Conservation (phyloP, 2,329 filamentous ascomycete genomes). For the Sordariomycetes sp. region DNA sequence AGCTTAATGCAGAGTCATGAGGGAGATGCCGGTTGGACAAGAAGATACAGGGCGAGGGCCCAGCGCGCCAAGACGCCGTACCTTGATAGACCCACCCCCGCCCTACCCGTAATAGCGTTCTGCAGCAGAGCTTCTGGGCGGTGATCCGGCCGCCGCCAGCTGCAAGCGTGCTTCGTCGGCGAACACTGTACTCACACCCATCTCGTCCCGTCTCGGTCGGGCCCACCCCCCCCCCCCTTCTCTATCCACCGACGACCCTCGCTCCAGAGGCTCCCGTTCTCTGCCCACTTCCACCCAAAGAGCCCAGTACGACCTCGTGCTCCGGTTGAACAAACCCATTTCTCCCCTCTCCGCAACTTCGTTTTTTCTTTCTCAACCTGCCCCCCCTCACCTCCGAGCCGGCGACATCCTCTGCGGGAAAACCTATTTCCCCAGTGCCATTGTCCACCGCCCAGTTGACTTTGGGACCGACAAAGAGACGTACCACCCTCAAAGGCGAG, state of each 20-base stretch:
- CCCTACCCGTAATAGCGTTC: not conserved
- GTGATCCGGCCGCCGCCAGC: not conserved
- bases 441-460: not conserved
- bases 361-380: not conserved
- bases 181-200: not conserved
- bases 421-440: not conserved
- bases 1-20: not conserved
- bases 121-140: not conserved
- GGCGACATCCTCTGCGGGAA: not conserved
- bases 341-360: not conserved
- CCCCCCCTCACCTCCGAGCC: not conserved
- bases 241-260: not conserved
- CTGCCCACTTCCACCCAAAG: constrained; percentile 3
- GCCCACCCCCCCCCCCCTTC: not conserved
- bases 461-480: not conserved
- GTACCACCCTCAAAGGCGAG: not conserved
- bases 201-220: not conserved
- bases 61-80: not conserved
- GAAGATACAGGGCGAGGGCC: not conserved
- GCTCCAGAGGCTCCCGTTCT: not conserved
- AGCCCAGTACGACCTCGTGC: constrained; percentile 5
- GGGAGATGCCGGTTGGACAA: not conserved
- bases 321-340: not conserved
- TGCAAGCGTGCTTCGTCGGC: not conserved
- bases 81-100: not conserved